Conservation (phyloP, 2,329 filamentous ascomycete genomes). For the Trichoderma citrinoviride region DNA sequence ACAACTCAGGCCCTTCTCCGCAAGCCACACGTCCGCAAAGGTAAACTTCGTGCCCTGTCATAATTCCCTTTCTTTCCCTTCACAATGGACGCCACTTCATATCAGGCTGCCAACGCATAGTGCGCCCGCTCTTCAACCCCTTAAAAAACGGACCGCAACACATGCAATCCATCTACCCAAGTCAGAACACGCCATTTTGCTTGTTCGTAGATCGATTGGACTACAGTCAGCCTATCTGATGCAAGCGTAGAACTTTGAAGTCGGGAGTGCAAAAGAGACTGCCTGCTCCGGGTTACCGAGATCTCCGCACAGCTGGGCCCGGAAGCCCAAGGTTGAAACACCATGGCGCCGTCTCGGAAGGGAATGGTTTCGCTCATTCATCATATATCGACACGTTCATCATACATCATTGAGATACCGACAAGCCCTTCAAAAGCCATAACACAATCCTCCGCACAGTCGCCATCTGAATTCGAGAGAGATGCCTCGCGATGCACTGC, state of each 20-base stretch:
- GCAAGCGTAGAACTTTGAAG: too few species aligned
- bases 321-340: not conserved
- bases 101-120: slow-evolving; percentile 6
- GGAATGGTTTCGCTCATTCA: not conserved
- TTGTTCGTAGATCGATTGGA: too few species aligned
- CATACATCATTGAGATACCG: not conserved
- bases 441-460: too few species aligned
- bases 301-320: not conserved
- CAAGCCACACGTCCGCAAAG: not conserved
- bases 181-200: too few species aligned
- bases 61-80: not conserved
- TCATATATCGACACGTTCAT: not conserved
- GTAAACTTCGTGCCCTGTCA: not conserved
- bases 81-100: not conserved
- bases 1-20: not conserved
- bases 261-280: not conserved
- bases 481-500: not conserved
- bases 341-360: not conserved
- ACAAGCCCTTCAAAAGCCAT: not conserved
- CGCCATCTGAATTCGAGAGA: not conserved
- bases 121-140: not conserved
- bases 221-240: not conserved
- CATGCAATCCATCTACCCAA: too few species aligned
- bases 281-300: not conserved
- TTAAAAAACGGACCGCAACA: not conserved